Evolutionary conservation across 257 asterid genomes (phyloP), one percentile per base, ranked within the genome.

Genomic region (Nicotiana tomentosiformis): DNA sequence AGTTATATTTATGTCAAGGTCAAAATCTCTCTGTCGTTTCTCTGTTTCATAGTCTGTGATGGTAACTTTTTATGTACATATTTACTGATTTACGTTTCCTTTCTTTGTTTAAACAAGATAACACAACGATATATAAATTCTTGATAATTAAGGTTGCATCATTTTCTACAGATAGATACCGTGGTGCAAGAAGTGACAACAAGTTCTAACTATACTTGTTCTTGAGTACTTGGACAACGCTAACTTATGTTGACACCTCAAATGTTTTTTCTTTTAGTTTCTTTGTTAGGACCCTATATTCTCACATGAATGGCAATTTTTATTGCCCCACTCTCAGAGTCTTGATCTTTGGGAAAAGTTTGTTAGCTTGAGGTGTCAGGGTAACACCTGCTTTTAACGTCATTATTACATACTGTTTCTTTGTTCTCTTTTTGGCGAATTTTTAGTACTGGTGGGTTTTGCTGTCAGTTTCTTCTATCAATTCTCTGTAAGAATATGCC

Each of bases 1-100:
- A 18, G 97, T 94, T 86, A 87, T 96, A 78, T 96, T 96, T 76
- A 87, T 96, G 86, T 96, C 98, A 84, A 96, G 99, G 99, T 94
- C 82, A 87, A 80, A 78, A 57, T 86, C 82, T 33, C 62, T 74
- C 80, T 58, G 81, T 78, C 77, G 56, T 10, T 43, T 84, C 39
- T 55, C 60, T 20, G 14, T 83, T 17, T 77, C 77, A 29, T 72
- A 20, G 79, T 53, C 70, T 74, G 23, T 20, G 29, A 66, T 82
- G 56, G 15, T 39, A n/a, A 58, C 68, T 29, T 33, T 78, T 66
- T 78, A 46, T 80, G 66, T 74, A 70, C 18, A 32, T 33, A 66
- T 56, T 53, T 32, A 32, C 35, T 32, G 35, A 32, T 32, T 32
- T 82, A 57, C 61, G 56, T 79, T 80, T 76, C 11, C 74, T 14